Evolutionary conservation across 805 yeast genomes (phyloP).

Genomic region (Debaryomyces castellii): DNA sequence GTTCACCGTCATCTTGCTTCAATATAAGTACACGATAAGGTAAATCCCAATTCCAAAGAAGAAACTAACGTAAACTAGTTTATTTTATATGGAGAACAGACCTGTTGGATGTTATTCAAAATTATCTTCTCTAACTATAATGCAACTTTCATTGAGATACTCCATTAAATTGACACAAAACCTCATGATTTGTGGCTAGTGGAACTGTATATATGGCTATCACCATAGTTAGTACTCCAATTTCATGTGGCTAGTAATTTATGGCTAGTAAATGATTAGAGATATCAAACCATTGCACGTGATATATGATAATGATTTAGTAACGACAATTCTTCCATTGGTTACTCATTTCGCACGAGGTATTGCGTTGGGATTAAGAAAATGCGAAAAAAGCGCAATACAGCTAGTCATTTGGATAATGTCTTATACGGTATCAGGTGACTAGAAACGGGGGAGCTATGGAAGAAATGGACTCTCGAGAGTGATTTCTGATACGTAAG

Average conservation of each 20-base stretch:
- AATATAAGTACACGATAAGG: background rate
- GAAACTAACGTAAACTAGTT: background rate
- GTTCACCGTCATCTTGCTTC: background rate
- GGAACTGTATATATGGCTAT: background rate
- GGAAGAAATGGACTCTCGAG: too few species aligned
- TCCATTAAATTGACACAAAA: background rate
- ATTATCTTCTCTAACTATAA: background rate
- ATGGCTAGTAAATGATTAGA: background rate
- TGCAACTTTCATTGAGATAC: background rate
- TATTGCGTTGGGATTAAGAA: background rate
- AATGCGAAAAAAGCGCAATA: background rate
- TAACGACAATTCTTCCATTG: background rate
- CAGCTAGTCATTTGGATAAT: background rate
- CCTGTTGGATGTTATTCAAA: background rate
- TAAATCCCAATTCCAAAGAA: background rate
- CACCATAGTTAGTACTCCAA: background rate
- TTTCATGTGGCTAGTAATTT: background rate
- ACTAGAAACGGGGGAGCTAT: background rate
- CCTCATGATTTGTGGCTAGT: background rate
- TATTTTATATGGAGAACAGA: background rate
- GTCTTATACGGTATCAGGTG: background rate
- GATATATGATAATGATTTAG: constrained; percentile 2
- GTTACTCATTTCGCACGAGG: background rate
- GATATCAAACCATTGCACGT: constrained; percentile 3
- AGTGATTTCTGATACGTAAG: too few species aligned